Base-by-base conservation (phyloP, 2,329 filamentous ascomycete species). In the Phoma sp. region DNA sequence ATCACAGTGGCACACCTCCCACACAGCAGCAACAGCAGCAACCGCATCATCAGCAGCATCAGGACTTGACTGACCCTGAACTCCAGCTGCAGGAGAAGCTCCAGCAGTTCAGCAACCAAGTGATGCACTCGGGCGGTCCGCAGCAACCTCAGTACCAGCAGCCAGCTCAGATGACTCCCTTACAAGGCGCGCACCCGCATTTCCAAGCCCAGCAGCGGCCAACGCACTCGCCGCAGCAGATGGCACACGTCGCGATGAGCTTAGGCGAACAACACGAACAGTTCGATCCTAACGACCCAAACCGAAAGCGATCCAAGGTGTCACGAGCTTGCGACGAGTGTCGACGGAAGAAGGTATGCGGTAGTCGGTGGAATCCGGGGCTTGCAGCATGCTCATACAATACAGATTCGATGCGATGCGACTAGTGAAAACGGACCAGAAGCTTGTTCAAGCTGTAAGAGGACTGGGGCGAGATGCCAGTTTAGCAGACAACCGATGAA, bases 401-500 rank as follows among this genome's bases (percentile, higher is more conserved):
- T 19, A 19, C 54, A 77, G 74, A 77, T 76, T 48, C 69, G 74
- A 56, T 77, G 74, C 57, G 74, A 76, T 51, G 74, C 74, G 24
- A 76, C 74, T 9, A 72, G 68, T 40, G 74, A 77, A 45, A 76
- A 76, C 31, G 74, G 73, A 1, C 73, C 74, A 13, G 73, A 75
- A 58, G 68, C 75, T 29, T 77, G 74, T 53, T 76, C 74, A 21
- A 75, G 73, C 47, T 77, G 75, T 48, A 76, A 76, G 57, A 64
- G 73, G 39, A 76, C 75, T 1, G 73, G 73, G 2, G 72, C 73
- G 17, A 66, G 70, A n/a, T 77, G 75, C 43, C 75, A 75, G 45
- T 77, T 76, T 49, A 76, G 74, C 45, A 65, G 75, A 47, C 74
- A 76, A 51, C 74, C 74, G 2, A 75, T 76, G 73, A 77, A 77